phyloP scores from a whole-genome alignment of 352 stramenopile genomes.

The Salisapilia sapeloensis region DNA sequence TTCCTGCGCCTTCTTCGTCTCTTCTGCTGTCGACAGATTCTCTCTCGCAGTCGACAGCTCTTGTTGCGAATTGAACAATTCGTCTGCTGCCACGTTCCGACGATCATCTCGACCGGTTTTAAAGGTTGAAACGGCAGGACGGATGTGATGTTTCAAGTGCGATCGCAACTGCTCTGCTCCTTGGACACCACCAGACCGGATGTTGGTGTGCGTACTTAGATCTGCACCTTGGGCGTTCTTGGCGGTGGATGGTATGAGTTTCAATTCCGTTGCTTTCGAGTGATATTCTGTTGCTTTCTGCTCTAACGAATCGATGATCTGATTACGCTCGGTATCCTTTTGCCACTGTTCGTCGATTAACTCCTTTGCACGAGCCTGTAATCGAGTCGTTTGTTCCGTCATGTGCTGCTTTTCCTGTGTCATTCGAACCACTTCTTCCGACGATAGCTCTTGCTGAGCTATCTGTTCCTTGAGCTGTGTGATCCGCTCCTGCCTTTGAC shows the following conservation, averaged over 20 bases:
- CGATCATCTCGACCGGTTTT: constrained; percentile 47
- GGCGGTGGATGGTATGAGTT: constrained; percentile 69
- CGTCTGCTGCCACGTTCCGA: constrained; percentile 30
- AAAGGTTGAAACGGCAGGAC: constrained; percentile 26
- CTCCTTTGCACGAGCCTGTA: no score
- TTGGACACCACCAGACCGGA: constrained; percentile 31
- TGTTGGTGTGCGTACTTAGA: constrained; percentile 55
- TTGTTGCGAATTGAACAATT: constrained; percentile 29
- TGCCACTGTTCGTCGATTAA: constrained; percentile 39
- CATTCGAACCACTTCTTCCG: constrained; percentile 63
- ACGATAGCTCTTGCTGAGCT: constrained; percentile 61
- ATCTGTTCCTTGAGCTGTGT: constrained; percentile 39
- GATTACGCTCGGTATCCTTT: constrained; percentile 25
- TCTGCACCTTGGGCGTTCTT: constrained; percentile 70
- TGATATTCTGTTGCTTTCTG: not conserved
- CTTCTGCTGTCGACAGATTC: constrained; percentile 24
- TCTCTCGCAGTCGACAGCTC: constrained; percentile 36
- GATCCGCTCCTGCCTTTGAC: constrained; percentile 32
- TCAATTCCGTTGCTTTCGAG: constrained; percentile 50
- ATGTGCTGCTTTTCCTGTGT: constrained; percentile 32
- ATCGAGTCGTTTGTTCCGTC: constrained; percentile 58
- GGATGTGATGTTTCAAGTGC: constrained; percentile 51
- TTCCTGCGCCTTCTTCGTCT: constrained; percentile 29
- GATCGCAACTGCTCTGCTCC: constrained; percentile 29
- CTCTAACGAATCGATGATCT: not conserved